Base-by-base conservation (phyloP, 108 stramenopile genomes). In the Fragilaria crotonensis region DNA sequence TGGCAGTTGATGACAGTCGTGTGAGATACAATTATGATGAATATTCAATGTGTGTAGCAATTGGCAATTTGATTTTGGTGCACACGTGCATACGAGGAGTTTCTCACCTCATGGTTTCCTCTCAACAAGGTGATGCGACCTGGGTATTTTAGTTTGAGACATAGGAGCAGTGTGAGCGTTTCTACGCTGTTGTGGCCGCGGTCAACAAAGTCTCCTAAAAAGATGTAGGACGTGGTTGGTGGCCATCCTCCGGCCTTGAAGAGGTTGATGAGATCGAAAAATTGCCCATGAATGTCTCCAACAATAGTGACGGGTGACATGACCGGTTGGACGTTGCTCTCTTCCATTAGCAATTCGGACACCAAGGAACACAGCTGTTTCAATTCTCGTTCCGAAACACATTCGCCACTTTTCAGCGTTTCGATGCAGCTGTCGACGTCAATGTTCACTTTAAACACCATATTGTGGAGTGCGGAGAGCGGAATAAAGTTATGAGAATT, bases 211-310 rank as follows among this genome's bases (percentile, higher is more conserved):
- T 99, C 99, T 2, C 99, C 99, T 44, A 99, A 72, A 68, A 99
- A 99, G 18, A 99, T 74, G 63, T 99, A 99, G 68, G 98, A 98
- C 41, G 89, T 90, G 54, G 94, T 91, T 0, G 99, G 99, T 46
- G 95, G 96, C 56, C 95, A 96, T 25, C 99, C 99, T 1, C 99
- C 99, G 0, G 98, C 97, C 61, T 96, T 95, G 81, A 99, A 98
- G 32, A 99, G 87, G 73, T 91, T 96, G 47, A 98, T 79, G 26
- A 99, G 70, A 76, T 99, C 99, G 68, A 98, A 98, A 62, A 97
- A 99, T 74, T 99, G 99, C 21, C 99, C 99, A 71, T 99, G 99
- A 48, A 99, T 95, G 69, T 99, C 99, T 11, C 99, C 99, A 78
- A 85, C 50, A 66, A 91, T 83, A 41, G 99, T 98, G n/a, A 99